Percentiles rank a stretch among this genome's conserved stretches.
Conservation (phyloP, 345 rosid genomes). For the Corymbia maculata region DNA sequence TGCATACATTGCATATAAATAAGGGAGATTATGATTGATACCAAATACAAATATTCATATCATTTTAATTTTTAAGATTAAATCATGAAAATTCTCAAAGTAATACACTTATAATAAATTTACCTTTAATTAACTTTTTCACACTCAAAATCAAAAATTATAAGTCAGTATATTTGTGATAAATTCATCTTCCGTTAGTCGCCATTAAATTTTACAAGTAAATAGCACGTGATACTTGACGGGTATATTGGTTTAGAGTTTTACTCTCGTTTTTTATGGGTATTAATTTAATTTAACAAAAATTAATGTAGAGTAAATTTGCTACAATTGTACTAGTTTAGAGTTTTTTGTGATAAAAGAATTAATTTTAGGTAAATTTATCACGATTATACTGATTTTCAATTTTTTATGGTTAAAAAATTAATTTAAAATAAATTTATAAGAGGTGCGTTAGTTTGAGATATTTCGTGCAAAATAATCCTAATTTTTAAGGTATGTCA, state of each 20-base stretch:
- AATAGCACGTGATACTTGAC: no score
- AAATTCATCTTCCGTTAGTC: accelerated
- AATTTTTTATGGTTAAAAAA: no score
- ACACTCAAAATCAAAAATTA: accelerated
- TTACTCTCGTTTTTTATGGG: accelerated
- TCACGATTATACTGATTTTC: no score
- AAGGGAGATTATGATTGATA: neutral
- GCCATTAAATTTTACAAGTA: accelerated
- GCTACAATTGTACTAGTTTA: accelerated
- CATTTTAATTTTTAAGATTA: neutral
- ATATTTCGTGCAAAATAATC: no score
- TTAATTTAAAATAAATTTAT: no score
- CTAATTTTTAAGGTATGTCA: neutral
- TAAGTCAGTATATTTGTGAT: accelerated
- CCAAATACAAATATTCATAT: no score
- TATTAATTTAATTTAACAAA: no score
- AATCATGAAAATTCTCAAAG: accelerated
- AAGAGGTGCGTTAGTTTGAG: no score
- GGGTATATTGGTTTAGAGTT: accelerated
- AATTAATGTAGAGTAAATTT: no score
- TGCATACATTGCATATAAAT: no score
- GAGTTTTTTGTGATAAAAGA: accelerated
- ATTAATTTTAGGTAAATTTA: no score
- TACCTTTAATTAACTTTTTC: accelerated
- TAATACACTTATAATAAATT: accelerated